Evolutionary conservation across 352 stramenopile genomes (phyloP).

Genomic region (Thraustochytrium aureum): DNA sequence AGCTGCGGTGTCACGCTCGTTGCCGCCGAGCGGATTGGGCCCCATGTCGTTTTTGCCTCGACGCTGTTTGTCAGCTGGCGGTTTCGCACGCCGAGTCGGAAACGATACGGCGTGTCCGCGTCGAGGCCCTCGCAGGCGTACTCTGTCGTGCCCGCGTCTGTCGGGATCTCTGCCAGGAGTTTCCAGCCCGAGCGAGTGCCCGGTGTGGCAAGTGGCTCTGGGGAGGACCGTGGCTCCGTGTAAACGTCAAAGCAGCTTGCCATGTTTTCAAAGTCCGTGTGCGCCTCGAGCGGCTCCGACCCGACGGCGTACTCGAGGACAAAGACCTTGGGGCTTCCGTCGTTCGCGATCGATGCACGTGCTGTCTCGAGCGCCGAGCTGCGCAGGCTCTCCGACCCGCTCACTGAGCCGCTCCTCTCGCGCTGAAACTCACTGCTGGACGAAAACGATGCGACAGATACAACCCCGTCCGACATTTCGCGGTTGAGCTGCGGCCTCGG

Average conservation of each 20-base stretch:
- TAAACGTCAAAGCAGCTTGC: neutral
- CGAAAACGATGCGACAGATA: too few species aligned
- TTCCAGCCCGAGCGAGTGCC: too few species aligned
- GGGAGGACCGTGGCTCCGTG: neutral
- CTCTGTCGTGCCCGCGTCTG: neutral
- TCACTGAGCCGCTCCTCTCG: too few species aligned
- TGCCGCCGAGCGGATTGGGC: neutral
- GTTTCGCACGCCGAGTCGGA: constrained; percentile 52
- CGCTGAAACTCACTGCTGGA: too few species aligned
- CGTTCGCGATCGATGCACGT: neutral
- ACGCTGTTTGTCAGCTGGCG: neutral
- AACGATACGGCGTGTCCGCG: constrained; percentile 57
- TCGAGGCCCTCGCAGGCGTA: constrained; percentile 36
- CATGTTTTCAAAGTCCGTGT: neutral
- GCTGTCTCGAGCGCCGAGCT: too few species aligned
- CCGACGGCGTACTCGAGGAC: neutral
- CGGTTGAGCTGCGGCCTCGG: too few species aligned
- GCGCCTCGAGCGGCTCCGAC: neutral
- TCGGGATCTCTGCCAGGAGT: neutral
- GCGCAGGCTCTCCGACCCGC: too few species aligned
- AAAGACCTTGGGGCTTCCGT: neutral
- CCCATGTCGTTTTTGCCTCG: neutral
- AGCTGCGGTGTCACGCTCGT: constrained; percentile 14
- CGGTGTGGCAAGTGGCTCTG: neutral
- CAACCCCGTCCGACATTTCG: too few species aligned